phyloP scores from a whole-genome alignment of 441 rosid species.

The Hura crepitans region DNA sequence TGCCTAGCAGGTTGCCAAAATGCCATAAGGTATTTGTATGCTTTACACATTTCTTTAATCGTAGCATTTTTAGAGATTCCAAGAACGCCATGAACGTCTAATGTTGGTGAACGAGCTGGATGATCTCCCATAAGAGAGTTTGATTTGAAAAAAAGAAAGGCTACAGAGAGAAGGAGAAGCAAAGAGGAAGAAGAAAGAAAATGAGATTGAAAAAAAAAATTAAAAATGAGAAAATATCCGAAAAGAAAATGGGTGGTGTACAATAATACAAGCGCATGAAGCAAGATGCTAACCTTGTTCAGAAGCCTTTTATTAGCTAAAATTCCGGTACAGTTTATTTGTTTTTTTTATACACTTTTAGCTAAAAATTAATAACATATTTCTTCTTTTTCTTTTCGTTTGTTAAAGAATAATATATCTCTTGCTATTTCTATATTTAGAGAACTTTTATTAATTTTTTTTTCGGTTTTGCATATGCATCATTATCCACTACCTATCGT shows the following conservation, averaged over 20 bases:
- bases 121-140: constrained; percentile 37
- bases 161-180: neutral
- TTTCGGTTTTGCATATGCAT: neutral
- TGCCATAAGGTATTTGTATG: constrained; percentile 51
- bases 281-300: neutral
- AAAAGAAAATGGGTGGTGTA: neutral
- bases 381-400: neutral
- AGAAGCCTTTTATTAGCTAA: constrained; percentile 4
- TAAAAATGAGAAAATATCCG: neutral
- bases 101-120: constrained; percentile 34
- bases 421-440: neutral
- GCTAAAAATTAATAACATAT: neutral
- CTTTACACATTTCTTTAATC: constrained; percentile 41
- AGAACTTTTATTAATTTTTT: neutral
- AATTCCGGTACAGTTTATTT: neutral
- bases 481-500: neutral
- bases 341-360: neutral
- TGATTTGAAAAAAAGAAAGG: too few relatives aligned
- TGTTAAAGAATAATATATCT: neutral
- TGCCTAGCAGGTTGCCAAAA: constrained; percentile 41
- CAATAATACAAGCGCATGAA: neutral
- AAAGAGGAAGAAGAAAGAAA: neutral
- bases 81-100: constrained; percentile 40
- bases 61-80: constrained; percentile 28
- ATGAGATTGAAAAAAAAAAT: neutral